Base-by-base conservation (phyloP, 805 yeast species). In the Saccharomyces eubayanus region DNA sequence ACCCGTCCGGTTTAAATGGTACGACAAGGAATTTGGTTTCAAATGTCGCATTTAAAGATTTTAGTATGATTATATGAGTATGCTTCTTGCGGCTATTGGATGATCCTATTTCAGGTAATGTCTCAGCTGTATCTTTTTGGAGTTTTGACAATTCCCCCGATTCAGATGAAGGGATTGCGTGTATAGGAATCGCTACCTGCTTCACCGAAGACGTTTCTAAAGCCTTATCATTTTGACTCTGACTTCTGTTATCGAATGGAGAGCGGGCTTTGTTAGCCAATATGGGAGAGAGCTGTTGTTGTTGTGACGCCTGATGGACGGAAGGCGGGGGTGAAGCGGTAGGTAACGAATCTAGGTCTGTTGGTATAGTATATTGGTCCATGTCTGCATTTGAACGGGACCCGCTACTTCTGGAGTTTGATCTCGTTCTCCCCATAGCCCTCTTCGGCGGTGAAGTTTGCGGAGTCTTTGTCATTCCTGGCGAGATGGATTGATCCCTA, bases 41-140 rank as follows among this genome's bases (percentile, higher is more conserved):
- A 66, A 91, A 90, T 0, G 97, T 85, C 50, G 81, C 88, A 68
- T 92, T 92, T 49, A 90, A 72, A 0, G 97, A 84, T 12, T 80
- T 69, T 49, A 94, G 74, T 3, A 89, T 83, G n/a, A 91, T 79
- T 46, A 86, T 79, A 66, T 82, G 83, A 2, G 77, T 74, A 54
- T 70, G 70, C 46, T 67, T 69, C 52, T 71, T 67, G 51, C 68
- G 48, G 11, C 12, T 16, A 6, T 5, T 55, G 16, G 51, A 5
- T 21, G 57, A 57, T 16, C 55, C 49, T 12, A 52, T 51, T 27
- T 50, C 16, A 5, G 16, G 20, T 46, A 46, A 28, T 27, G 20
- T 21, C 30, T 27, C n/a, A 24, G 29, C 21, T 24, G 48, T n/a
- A 14, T 21, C 30, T 9, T 46, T 21, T n/a, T 46, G 28, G 48